These are phyloP conservation scores for Penicillium psychrosexuale DNA, from an alignment of 2,329 filamentous ascomycete genomes.

Conservation along the genomic window DNA sequence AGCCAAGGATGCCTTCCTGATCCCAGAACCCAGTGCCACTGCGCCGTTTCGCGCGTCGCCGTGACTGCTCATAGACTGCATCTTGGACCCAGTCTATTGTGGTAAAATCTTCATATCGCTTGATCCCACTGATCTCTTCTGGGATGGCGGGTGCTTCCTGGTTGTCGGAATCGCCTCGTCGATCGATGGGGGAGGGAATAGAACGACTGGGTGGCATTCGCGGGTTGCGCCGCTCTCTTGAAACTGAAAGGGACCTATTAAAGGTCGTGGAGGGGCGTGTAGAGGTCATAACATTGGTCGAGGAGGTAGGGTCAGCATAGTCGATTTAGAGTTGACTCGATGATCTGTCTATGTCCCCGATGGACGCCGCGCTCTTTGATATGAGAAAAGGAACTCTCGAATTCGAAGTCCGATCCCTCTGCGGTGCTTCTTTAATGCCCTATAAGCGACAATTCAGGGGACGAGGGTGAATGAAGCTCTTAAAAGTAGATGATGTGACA, in stretches of 20 bases:
- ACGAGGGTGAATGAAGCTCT: constrained; percentile 6
- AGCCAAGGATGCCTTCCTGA: constrained; percentile 65
- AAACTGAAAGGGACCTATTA: constrained; percentile 30
- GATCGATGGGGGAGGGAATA: constrained; percentile 50
- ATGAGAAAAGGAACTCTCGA: neutral
- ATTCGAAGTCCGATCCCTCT: neutral
- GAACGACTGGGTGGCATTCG: constrained; percentile 54
- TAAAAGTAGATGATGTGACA: constrained; percentile 11
- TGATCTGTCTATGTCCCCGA: constrained; percentile 13
- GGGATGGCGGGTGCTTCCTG: constrained; percentile 68
- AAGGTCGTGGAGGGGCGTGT: constrained; percentile 35
- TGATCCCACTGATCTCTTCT: constrained; percentile 96
- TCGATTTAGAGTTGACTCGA: constrained; percentile 17
- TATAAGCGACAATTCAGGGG: neutral
- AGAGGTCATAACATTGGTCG: constrained; percentile 43
- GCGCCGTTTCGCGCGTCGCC: constrained; percentile 71
- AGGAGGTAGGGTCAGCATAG: constrained; percentile 28
- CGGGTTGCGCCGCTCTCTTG: constrained; percentile 33
- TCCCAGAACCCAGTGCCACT: constrained; percentile 71
- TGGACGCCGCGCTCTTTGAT: constrained; percentile 2
- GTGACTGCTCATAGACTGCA: constrained; percentile 81
- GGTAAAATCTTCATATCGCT: constrained; percentile 97
- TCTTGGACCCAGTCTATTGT: constrained; percentile 98
- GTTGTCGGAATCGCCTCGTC: constrained; percentile 55
- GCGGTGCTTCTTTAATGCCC: neutral